Percentiles rank a stretch among this genome's conserved stretches.
Evolutionary conservation across 139 green algal species (phyloP).

Genomic region (Penium margaritaceum): DNA sequence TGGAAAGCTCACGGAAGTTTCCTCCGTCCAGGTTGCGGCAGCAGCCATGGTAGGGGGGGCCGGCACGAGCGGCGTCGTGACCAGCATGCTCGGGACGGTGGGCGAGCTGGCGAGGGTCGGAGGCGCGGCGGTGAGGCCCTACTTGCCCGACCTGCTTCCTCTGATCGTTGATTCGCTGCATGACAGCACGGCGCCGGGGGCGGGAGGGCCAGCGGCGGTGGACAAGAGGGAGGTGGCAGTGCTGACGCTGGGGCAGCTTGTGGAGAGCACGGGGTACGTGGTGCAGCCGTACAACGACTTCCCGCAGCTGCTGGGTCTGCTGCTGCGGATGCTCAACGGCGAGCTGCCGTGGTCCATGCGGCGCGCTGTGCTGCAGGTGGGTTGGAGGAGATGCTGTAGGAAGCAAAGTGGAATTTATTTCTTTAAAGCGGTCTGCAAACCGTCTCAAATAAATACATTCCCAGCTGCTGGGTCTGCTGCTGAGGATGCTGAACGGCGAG

Average conservation of each 20-base stretch:
- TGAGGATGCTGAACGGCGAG: too few relatives aligned
- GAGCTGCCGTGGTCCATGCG: slow-evolving; percentile 40
- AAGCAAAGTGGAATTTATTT: too few relatives aligned
- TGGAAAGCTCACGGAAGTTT: slow-evolving; percentile 57
- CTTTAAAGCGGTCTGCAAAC: too few relatives aligned
- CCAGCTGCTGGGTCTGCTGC: too few relatives aligned
- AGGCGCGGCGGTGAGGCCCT: slow-evolving; percentile 57
- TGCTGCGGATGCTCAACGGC: slow-evolving; percentile 84
- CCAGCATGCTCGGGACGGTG: slow-evolving; percentile 68
- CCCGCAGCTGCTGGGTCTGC: slow-evolving; percentile 79
- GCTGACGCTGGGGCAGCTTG: slow-evolving; percentile 66
- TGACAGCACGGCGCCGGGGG: slow-evolving; percentile 50
- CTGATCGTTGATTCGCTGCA: slow-evolving; percentile 78
- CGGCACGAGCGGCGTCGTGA: slow-evolving; percentile 54
- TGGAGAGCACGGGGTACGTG: slow-evolving; percentile 75
- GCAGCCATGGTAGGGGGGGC: slow-evolving; percentile 28
- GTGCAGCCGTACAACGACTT: slow-evolving; percentile 79
- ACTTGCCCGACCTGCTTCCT: slow-evolving; percentile 71
- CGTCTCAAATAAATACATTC: too few relatives aligned
- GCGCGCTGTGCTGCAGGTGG: slow-evolving; percentile 34
- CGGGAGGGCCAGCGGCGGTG: background rate
- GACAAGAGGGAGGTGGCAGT: slow-evolving; percentile 67
- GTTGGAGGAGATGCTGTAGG: too few relatives aligned
- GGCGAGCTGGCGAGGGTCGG: slow-evolving; percentile 72
- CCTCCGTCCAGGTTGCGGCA: background rate